Conservation (phyloP, 257 asterid species). For the Solanum ossicruentum region DNA sequence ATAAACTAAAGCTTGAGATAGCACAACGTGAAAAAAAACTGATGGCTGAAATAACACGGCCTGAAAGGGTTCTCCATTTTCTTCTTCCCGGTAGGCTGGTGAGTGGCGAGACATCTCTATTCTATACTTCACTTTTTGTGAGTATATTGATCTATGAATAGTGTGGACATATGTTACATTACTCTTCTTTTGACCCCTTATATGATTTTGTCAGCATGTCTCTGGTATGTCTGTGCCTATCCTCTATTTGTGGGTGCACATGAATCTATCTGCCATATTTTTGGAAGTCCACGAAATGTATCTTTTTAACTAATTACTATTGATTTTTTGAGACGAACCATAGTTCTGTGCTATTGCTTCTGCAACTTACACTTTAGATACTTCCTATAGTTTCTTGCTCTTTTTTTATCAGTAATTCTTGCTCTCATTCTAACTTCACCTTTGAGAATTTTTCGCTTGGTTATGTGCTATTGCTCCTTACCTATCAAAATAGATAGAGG, state of each 20-base stretch:
- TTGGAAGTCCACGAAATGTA: neutral
- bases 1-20: constrained; percentile 69
- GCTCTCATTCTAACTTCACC: neutral
- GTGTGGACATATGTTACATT: neutral
- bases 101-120: constrained; percentile 9
- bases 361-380: neutral
- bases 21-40: constrained; percentile 68
- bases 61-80: constrained; percentile 79
- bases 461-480: neutral
- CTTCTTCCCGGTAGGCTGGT: constrained; percentile 97
- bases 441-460: neutral
- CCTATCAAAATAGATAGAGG: neutral
- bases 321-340: neutral
- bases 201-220: neutral
- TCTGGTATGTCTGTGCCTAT: neutral
- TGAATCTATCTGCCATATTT: neutral
- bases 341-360: neutral
- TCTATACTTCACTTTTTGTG: neutral
- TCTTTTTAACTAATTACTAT: neutral
- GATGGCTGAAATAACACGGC: constrained; percentile 82
- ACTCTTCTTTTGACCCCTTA: neutral
- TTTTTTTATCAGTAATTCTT: neutral
- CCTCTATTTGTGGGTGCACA: neutral
- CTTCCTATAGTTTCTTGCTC: neutral
- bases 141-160: neutral